A percentile compares a stretch with the other conserved stretches of the same genome.
phyloP scores from a whole-genome alignment of 176 grass and related monocot genomes.

The Paspalum vaginatum region DNA sequence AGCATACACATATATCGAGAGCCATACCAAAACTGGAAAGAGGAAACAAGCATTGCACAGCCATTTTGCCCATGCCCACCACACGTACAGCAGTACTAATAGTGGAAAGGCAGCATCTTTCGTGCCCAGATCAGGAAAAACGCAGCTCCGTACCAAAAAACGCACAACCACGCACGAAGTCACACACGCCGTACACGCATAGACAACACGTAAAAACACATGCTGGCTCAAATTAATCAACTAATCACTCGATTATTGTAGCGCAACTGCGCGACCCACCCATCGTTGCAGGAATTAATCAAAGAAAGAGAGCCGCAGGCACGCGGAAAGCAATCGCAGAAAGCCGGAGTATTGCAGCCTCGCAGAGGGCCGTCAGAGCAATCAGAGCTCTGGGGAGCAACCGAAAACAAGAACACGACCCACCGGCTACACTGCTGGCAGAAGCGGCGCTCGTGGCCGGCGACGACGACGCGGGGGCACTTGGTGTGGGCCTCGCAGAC shows the following conservation, averaged over 20 bases:
- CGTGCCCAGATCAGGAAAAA: conserved; percentile 48
- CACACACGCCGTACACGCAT: conserved; percentile 12
- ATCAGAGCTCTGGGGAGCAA: background rate
- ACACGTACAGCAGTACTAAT: conserved; percentile 41
- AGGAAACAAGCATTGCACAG: conserved; percentile 35
- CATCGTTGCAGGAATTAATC: conserved; percentile 9
- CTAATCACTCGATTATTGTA: conserved; percentile 27
- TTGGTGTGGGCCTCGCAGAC: conserved; percentile 83
- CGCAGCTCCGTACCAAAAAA: conserved; percentile 27
- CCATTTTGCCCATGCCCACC: conserved; percentile 26
- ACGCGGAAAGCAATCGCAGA: background rate
- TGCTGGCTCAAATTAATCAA: conserved; percentile 1
- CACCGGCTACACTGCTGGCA: conserved; percentile 95
- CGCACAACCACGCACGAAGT: background rate
- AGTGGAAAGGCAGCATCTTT: conserved; percentile 39
- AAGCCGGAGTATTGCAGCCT: background rate
- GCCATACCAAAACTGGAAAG: conserved; percentile 48
- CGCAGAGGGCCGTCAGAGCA: background rate
- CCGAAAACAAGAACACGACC: background rate
- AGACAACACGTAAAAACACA: conserved; percentile 10
- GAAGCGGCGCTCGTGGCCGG: conserved; percentile 79
- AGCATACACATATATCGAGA: conserved; percentile 28
- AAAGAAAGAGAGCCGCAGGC: background rate
- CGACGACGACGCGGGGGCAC: conserved; percentile 73
- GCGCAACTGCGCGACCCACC: background rate